Evolutionary conservation across 2,329 filamentous ascomycete genomes (phyloP).

Genomic region (Talaromyces albobiverticillius): DNA sequence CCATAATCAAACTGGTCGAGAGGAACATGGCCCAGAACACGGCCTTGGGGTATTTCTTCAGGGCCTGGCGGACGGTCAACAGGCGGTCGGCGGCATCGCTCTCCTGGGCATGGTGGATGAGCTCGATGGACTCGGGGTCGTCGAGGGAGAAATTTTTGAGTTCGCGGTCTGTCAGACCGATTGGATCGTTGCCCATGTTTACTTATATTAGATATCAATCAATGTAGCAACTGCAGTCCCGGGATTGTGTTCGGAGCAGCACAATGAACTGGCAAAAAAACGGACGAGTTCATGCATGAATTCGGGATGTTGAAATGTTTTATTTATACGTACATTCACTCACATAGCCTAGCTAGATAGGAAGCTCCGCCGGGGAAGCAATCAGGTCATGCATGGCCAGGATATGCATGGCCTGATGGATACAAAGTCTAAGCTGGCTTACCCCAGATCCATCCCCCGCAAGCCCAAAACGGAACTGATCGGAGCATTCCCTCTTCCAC

Average conservation of each 20-base stretch:
- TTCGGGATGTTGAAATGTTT: background rate
- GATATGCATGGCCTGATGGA: too few relatives aligned
- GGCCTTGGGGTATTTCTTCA: slow-evolving; percentile 12
- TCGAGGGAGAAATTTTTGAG: slow-evolving; percentile 12
- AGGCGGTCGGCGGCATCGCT: slow-evolving; percentile 14
- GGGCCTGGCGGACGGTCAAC: slow-evolving; percentile 10
- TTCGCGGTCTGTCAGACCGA: slow-evolving; percentile 12
- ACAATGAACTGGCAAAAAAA: too few relatives aligned
- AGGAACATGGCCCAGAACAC: slow-evolving; percentile 15
- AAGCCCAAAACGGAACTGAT: background rate
- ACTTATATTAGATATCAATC: background rate
- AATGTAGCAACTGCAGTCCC: background rate
- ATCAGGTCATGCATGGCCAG: background rate
- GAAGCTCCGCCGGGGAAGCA: background rate
- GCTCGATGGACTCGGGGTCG: slow-evolving; percentile 7
- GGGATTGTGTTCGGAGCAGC: background rate
- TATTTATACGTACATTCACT: too few relatives aligned
- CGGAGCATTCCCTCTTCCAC: background rate
- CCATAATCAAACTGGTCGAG: slow-evolving; percentile 14
- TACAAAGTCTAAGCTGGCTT: too few relatives aligned
- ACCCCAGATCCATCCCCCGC: background rate
- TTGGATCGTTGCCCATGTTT: background rate
- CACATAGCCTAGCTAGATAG: too few relatives aligned
- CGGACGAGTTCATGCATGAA: background rate
- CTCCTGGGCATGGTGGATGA: slow-evolving; percentile 13